A percentile compares a stretch with the other conserved stretches of the same genome.
These are phyloP conservation scores for Citrullus mucosospermus DNA, from an alignment of 306 rosid genomes.

Conservation along the genomic window DNA sequence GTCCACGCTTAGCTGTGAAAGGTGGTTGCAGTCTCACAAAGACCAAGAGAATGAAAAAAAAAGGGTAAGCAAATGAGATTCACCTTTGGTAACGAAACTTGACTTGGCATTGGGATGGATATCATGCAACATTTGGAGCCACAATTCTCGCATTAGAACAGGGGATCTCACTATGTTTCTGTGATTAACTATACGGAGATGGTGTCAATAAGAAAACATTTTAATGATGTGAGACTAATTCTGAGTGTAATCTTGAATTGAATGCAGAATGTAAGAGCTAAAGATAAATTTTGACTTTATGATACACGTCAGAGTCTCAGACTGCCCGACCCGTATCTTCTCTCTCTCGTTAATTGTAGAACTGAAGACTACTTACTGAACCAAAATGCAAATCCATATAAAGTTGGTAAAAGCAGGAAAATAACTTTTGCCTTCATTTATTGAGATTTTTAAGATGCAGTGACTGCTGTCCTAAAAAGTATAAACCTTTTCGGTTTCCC, in stretches of 20 bases:
- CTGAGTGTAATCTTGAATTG: neutral
- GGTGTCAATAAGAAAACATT: constrained; percentile 17
- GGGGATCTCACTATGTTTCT: constrained; percentile 94
- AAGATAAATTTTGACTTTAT: neutral
- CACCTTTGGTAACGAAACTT: constrained; percentile 81
- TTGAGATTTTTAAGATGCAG: neutral
- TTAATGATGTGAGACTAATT: neutral
- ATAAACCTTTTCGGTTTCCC: neutral
- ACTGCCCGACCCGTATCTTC: neutral
- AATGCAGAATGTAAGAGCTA: neutral
- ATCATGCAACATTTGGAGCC: constrained; percentile 99
- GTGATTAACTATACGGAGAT: constrained; percentile 73
- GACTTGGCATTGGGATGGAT: constrained; percentile 67
- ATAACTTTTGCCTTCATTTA: neutral
- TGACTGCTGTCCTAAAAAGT: neutral
- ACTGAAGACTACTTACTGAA: neutral
- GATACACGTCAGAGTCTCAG: no score
- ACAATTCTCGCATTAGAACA: constrained; percentile 85
- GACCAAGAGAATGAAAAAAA: neutral
- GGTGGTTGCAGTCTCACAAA: constrained; percentile 14
- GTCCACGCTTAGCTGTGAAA: constrained; percentile 87
- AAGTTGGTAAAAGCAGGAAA: neutral
- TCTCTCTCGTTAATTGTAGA: neutral
- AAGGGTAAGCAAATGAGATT: neutral
- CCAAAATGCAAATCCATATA: neutral